A percentile compares a stretch with the other conserved stretches of the same genome.
phyloP scores from a whole-genome alignment of 2,329 filamentous ascomycete species.

The Alternaria longipes region DNA sequence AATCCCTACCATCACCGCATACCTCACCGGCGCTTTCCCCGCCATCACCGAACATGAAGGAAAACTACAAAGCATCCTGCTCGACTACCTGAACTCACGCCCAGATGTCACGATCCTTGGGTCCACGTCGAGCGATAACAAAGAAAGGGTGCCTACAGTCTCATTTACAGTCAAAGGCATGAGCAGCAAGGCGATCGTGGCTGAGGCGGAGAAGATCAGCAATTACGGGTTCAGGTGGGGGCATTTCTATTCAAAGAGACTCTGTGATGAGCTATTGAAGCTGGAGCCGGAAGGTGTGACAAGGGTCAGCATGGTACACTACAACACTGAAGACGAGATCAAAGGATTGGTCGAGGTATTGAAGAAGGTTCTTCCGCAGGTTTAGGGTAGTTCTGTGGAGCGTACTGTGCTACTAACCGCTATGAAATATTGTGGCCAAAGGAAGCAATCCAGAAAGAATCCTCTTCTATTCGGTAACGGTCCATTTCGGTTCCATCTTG shows the following conservation, averaged over 20 bases:
- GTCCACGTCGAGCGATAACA: conserved; percentile 58
- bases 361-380: conserved; percentile 57
- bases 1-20: conserved; percentile 69
- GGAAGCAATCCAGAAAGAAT: not conserved
- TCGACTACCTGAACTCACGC: conserved; percentile 66
- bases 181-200: conserved; percentile 67
- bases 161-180: conserved; percentile 70
- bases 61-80: conserved; percentile 65
- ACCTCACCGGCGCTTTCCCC: conserved; percentile 60
- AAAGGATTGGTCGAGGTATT: conserved; percentile 62
- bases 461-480: not conserved
- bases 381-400: not conserved
- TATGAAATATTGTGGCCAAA: not conserved
- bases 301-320: conserved; percentile 76
- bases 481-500: not conserved
- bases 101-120: conserved; percentile 68
- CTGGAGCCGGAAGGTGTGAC: conserved; percentile 70
- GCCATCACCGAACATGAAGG: conserved; percentile 68
- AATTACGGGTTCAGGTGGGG: conserved; percentile 73
- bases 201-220: conserved; percentile 67
- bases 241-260: conserved; percentile 72
- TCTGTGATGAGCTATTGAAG: conserved; percentile 67
- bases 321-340: conserved; percentile 74
- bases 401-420: not conserved
- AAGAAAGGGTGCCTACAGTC: conserved; percentile 69